A percentile compares a stretch with the other conserved stretches of the same genome.
Conservation (phyloP, 129 eudicot genomes). For the Centaurea solstitialis region DNA sequence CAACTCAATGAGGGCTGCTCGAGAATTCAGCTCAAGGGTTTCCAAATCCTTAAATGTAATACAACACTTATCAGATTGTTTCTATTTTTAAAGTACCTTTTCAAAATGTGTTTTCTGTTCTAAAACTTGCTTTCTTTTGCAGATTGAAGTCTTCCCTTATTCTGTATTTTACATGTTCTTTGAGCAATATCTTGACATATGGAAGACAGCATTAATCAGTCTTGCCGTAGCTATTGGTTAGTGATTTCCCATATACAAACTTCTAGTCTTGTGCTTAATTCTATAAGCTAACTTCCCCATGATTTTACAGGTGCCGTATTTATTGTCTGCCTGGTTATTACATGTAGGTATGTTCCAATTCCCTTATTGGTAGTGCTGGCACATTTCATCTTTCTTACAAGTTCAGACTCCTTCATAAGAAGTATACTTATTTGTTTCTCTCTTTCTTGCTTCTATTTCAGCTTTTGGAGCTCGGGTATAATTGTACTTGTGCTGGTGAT, state of each 20-base stretch:
- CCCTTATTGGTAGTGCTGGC: background rate
- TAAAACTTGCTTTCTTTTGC: constrained; percentile 31
- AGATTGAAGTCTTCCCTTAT: constrained; percentile 95
- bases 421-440: background rate
- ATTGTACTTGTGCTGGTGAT: constrained; percentile 78
- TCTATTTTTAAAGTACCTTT: background rate
- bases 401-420: background rate
- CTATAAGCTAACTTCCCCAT: background rate
- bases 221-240: constrained; percentile 88
- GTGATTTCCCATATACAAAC: constrained; percentile 22
- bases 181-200: constrained; percentile 95
- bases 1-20: constrained; percentile 89
- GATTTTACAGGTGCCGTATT: constrained; percentile 80
- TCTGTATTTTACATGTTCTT: constrained; percentile 93
- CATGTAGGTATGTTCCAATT: constrained; percentile 70
- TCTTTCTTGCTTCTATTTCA: constrained; percentile 18
- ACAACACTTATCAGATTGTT: background rate
- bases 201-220: constrained; percentile 94
- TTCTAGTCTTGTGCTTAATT: background rate
- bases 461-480: constrained; percentile 92
- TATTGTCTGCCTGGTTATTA: constrained; percentile 77
- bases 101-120: constrained; percentile 8
- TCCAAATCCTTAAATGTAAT: constrained; percentile 78
- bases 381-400: background rate
- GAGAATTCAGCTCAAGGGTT: constrained; percentile 77